Conservation (phyloP, 495 filamentous ascomycete genomes). For the Penicillium angulare region DNA sequence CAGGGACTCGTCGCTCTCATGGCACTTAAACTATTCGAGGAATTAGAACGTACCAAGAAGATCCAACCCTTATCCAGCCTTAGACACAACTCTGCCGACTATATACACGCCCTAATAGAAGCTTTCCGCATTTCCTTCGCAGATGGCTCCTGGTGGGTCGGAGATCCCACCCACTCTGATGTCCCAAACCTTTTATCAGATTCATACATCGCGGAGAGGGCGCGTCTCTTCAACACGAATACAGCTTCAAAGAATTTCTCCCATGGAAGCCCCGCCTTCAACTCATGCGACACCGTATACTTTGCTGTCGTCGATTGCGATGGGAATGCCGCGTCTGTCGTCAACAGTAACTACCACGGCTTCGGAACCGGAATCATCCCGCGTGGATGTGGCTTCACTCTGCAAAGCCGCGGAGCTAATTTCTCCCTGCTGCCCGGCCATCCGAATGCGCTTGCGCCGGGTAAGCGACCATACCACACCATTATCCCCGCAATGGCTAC, state of each 20-base stretch:
- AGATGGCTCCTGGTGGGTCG: constrained; percentile 88
- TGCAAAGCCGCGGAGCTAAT: constrained; percentile 91
- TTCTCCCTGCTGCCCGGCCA: constrained; percentile 68
- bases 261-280: constrained; percentile 68
- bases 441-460: constrained; percentile 74
- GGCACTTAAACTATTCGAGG: constrained; percentile 85
- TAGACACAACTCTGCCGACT: constrained; percentile 74
- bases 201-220: constrained; percentile 65
- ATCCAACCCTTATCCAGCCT: constrained; percentile 62
- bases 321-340: constrained; percentile 93
- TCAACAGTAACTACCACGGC: constrained; percentile 90
- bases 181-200: constrained; percentile 61
- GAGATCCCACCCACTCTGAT: constrained; percentile 78
- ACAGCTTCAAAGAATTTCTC: constrained; percentile 54
- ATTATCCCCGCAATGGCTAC: constrained; percentile 95
- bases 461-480: constrained; percentile 93
- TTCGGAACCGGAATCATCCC: constrained; percentile 92
- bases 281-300: constrained; percentile 87
- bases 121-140: constrained; percentile 88
- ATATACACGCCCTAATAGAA: constrained; percentile 90
- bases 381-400: constrained; percentile 77
- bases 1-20: constrained; percentile 95
- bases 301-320: constrained; percentile 75
- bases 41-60: constrained; percentile 66
- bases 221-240: constrained; percentile 63